phyloP scores from a whole-genome alignment of 176 grass and related monocot genomes.

The Carex pumila region DNA sequence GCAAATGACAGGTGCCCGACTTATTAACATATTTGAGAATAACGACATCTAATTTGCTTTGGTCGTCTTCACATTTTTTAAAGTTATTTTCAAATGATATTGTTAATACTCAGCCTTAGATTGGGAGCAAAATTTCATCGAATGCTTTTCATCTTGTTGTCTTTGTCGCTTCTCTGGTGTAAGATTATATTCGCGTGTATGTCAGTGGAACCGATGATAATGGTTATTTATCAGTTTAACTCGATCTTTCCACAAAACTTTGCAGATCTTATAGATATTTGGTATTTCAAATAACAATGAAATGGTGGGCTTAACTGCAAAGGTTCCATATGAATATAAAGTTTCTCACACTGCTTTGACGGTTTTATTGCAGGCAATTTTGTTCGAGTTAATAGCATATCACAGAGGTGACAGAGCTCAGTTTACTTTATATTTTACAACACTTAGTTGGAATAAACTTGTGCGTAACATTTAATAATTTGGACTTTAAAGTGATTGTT shows the following conservation, averaged over 20 bases:
- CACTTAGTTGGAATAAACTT: not conserved
- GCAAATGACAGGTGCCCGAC: not conserved
- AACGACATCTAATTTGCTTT: not conserved
- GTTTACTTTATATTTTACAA: not conserved
- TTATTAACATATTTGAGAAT: not conserved
- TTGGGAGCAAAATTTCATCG: not conserved
- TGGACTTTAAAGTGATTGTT: not conserved
- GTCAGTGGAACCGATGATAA: not conserved
- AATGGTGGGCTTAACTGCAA: not conserved
- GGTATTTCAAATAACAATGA: not conserved
- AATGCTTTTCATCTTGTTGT: not conserved
- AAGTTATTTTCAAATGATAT: not conserved
- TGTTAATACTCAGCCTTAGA: not conserved
- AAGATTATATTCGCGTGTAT: not conserved
- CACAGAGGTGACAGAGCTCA: not conserved
- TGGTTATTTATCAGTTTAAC: not conserved
- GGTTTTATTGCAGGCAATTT: slow-evolving; percentile 21
- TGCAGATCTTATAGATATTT: not conserved
- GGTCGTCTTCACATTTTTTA: not conserved
- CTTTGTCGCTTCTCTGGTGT: not conserved
- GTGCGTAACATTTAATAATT: not conserved
- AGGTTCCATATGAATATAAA: not conserved
- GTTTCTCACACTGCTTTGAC: not conserved
- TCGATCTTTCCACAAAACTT: not conserved
- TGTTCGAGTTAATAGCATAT: slow-evolving; percentile 4